A percentile compares a stretch with the other conserved stretches of the same genome.
Conservation (phyloP, 78 protist species). For the Salpingoeca rosetta region DNA sequence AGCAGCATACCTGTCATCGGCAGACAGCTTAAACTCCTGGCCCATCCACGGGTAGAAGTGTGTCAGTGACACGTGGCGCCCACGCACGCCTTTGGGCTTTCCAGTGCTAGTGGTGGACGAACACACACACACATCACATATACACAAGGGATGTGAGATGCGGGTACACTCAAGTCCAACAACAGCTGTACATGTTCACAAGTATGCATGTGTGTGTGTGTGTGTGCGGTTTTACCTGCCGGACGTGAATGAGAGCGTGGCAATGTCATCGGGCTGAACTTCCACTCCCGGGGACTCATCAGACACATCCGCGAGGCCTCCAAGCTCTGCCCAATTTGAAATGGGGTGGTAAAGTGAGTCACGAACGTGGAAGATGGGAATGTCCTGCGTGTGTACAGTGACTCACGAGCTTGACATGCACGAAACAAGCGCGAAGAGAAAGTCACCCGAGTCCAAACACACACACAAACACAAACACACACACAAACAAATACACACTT, state of each 20-base stretch:
- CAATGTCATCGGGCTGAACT: slow-evolving; percentile 21
- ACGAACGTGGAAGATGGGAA: no score
- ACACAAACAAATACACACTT: no score
- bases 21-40: slow-evolving; percentile 11
- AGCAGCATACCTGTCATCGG: not conserved
- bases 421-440: no score
- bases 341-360: no score
- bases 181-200: no score
- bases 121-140: not conserved
- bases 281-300: not conserved
- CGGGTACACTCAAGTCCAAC: no score
- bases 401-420: no score
- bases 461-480: no score
- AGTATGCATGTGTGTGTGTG: not conserved
- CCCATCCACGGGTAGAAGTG: slow-evolving; percentile 72
- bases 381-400: no score
- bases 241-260: slow-evolving; percentile 52
- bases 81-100: slow-evolving; percentile 33
- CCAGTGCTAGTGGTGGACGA: not conserved
- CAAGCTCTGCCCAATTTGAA: not conserved
- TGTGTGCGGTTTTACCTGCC: slow-evolving; percentile 22
- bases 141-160: not conserved
- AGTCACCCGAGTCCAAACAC: no score
- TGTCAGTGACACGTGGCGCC: slow-evolving; percentile 57
- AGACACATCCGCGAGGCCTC: not conserved